phyloP scores from a whole-genome alignment of 2,329 filamentous ascomycete genomes.

The Trichoderma sp. region DNA sequence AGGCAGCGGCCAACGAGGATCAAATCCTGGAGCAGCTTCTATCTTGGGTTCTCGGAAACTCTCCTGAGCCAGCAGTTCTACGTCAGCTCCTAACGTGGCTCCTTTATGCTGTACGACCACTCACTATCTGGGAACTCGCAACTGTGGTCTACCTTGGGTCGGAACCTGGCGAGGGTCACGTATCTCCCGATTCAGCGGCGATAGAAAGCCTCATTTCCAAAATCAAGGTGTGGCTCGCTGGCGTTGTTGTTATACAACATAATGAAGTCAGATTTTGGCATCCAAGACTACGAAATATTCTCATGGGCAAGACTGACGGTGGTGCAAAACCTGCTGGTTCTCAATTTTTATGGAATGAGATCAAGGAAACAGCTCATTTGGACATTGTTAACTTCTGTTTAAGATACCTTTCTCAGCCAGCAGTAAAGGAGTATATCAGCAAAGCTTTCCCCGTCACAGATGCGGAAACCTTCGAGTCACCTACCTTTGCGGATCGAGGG shows the following conservation, averaged over 20 bases:
- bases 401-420: conserved; percentile 25
- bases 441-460: conserved; percentile 16
- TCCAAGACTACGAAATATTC: conserved; percentile 23
- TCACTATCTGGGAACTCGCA: conserved; percentile 29
- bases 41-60: conserved; percentile 23
- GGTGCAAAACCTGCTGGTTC: background rate
- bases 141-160: conserved; percentile 24
- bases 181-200: background rate
- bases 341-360: conserved; percentile 18
- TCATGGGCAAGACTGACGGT: background rate
- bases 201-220: conserved; percentile 23
- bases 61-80: conserved; percentile 20
- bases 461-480: conserved; percentile 14
- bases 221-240: conserved; percentile 27
- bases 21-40: conserved; percentile 19
- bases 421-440: conserved; percentile 20
- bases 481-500: conserved; percentile 20
- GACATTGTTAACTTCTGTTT: conserved; percentile 27
- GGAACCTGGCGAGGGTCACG: conserved; percentile 1
- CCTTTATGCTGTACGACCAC: conserved; percentile 28
- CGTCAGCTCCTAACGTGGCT: conserved; percentile 27
- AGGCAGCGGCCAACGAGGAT: background rate
- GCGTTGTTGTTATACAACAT: conserved; percentile 28
- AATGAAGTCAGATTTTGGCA: conserved; percentile 28
- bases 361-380: conserved; percentile 22